Conservation (phyloP, 169 alveolate species). For the Plasmodium inui region DNA sequence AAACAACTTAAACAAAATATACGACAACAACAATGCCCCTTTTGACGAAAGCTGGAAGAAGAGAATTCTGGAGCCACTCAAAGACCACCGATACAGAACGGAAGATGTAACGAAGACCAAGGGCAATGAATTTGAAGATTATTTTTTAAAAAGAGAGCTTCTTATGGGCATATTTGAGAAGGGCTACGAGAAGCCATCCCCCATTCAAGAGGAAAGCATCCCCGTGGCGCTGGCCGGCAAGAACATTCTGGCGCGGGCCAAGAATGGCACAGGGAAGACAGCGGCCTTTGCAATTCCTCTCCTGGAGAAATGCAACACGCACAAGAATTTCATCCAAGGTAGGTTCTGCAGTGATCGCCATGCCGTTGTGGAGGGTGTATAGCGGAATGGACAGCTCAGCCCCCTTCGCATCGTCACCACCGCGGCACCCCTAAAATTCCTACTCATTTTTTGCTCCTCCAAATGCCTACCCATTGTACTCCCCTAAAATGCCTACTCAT, state of each 20-base stretch:
- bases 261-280: constrained; percentile 99
- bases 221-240: constrained; percentile 98
- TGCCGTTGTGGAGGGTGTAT: neutral
- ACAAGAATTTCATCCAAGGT: constrained; percentile 85
- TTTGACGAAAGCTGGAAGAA: constrained; percentile 77
- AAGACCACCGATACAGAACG: constrained; percentile 69
- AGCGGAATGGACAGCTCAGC: neutral
- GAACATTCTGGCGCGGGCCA: constrained; percentile 98
- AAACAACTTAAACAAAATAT: constrained; percentile 44
- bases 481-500: too few species aligned
- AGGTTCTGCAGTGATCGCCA: neutral
- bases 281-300: constrained; percentile 99
- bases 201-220: constrained; percentile 98
- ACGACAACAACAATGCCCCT: constrained; percentile 28
- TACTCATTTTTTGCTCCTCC: neutral
- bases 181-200: constrained; percentile 99
- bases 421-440: neutral
- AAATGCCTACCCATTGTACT: neutral
- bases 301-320: constrained; percentile 89
- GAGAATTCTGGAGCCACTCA: constrained; percentile 62
- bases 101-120: constrained; percentile 98
- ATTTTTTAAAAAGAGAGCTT: constrained; percentile 94
- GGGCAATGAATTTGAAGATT: constrained; percentile 99
- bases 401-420: neutral
- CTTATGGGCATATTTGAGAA: constrained; percentile 98